Percentiles rank a stretch among this genome's conserved stretches.
These are phyloP conservation scores for Xerocomellus amylosporus DNA, from an alignment of 768 basidiomycete genomes.

Conservation along the genomic window DNA sequence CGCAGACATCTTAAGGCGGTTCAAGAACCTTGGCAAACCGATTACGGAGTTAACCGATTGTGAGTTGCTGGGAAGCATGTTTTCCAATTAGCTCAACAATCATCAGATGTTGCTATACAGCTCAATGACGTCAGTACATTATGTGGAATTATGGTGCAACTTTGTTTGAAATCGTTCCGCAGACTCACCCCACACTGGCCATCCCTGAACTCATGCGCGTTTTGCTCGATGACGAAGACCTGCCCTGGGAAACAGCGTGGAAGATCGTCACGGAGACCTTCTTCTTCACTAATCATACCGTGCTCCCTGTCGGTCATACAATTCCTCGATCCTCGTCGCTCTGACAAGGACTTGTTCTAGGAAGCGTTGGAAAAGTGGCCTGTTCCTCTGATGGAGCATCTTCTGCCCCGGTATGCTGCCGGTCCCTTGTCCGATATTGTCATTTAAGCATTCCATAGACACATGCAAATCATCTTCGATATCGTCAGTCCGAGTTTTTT, in stretches of 20 bases:
- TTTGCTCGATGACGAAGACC: conserved; percentile 86
- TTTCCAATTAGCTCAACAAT: conserved; percentile 5
- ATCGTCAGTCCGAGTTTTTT: conserved; percentile 52
- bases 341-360: conserved; percentile 32
- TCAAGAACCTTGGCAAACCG: conserved; percentile 83
- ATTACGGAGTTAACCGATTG: conserved; percentile 82
- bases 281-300: conserved; percentile 96
- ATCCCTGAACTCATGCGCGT: conserved; percentile 95
- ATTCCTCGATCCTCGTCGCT: not conserved
- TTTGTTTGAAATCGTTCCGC: conserved; percentile 4
- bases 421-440: not conserved
- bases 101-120: conserved; percentile 81
- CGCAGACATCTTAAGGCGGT: conserved; percentile 87
- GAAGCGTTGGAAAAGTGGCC: conserved; percentile 93
- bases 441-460: conserved; percentile 38
- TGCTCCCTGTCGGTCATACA: conserved; percentile 64
- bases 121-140: conserved; percentile 73
- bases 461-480: conserved; percentile 91
- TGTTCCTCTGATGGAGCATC: conserved; percentile 78
- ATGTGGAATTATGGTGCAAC: not conserved
- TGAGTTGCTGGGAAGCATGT: conserved; percentile 32
- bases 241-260: conserved; percentile 86
- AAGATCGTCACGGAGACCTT: conserved; percentile 84
- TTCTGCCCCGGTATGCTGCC: conserved; percentile 66
- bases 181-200: conserved; percentile 95